These are phyloP conservation scores for Nannochloropsis salina DNA, from an alignment of 108 stramenopile genomes.

Conservation along the genomic window DNA sequence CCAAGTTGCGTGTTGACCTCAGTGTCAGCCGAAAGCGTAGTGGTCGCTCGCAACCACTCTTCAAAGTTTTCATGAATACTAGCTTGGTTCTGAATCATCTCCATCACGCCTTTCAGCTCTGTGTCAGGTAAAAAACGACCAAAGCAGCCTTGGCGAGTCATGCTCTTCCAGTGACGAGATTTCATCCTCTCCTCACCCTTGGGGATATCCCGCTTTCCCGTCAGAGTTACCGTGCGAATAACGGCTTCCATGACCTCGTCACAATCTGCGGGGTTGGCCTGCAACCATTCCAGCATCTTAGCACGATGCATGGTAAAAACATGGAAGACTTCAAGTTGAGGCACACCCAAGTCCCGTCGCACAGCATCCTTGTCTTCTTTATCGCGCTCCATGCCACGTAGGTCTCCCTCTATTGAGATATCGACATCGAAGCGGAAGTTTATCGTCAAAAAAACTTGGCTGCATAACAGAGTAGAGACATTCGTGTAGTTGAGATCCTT, in stretches of 20 bases:
- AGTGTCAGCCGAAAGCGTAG: slow-evolving; percentile 91
- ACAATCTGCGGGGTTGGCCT: slow-evolving; percentile 69
- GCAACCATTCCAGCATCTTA: slow-evolving; percentile 80
- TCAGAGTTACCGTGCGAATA: slow-evolving; percentile 84
- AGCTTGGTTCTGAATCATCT: slow-evolving; percentile 73
- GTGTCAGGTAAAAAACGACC: slow-evolving; percentile 90
- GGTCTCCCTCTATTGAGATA: slow-evolving; percentile 60
- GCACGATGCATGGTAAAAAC: slow-evolving; percentile 76
- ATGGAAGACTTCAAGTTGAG: slow-evolving; percentile 90
- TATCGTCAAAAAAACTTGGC: slow-evolving; percentile 92
- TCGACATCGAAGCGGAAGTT: slow-evolving; percentile 94
- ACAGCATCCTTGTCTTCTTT: slow-evolving; percentile 4
- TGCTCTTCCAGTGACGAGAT: slow-evolving; percentile 79
- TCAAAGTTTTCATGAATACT: slow-evolving; percentile 69
- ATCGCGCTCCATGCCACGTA: slow-evolving; percentile 33
- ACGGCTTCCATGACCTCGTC: slow-evolving; percentile 91
- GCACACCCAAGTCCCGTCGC: slow-evolving; percentile 55
- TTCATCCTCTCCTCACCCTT: slow-evolving; percentile 55
- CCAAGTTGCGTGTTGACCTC: slow-evolving; percentile 91
- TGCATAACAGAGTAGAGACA: slow-evolving; percentile 80
- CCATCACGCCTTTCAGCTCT: slow-evolving; percentile 56
- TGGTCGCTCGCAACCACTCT: slow-evolving; percentile 92
- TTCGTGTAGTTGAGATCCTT: slow-evolving; percentile 81
- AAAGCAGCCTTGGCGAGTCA: slow-evolving; percentile 77
- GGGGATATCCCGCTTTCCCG: slow-evolving; percentile 69